These are phyloP conservation scores for Mycena latifolia DNA, from an alignment of 768 basidiomycete genomes.

Conservation along the genomic window DNA sequence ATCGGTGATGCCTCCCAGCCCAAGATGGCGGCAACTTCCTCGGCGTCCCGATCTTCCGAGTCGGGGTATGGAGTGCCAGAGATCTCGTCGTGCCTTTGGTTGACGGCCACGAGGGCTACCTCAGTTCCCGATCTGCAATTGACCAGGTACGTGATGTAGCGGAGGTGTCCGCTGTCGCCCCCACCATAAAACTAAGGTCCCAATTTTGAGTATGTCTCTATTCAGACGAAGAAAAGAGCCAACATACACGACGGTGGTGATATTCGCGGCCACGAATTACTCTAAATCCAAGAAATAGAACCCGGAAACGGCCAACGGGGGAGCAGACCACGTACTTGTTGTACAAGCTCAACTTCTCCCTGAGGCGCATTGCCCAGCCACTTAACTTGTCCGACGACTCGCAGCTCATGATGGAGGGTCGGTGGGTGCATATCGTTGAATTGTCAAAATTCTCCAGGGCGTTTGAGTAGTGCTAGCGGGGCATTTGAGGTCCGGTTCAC, in stretches of 20 bases:
- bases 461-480: not conserved
- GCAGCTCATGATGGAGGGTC: not conserved
- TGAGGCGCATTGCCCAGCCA: constrained; percentile 2
- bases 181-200: constrained; percentile 22
- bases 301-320: too few species aligned
- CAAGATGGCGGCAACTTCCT: constrained; percentile 20
- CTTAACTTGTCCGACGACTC: not conserved
- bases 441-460: constrained; percentile 16
- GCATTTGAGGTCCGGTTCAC: not conserved
- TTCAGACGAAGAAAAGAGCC: too few species aligned
- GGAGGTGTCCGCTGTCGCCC: constrained; percentile 10
- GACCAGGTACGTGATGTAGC: not conserved
- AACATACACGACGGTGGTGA: constrained; percentile 18
- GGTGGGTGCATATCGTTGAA: constrained; percentile 1
- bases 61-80: constrained; percentile 7
- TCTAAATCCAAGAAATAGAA: not conserved
- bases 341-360: constrained; percentile 4
- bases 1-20: constrained; percentile 1
- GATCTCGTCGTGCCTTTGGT: constrained; percentile 14
- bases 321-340: not conserved
- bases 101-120: not conserved
- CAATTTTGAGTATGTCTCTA: too few species aligned
- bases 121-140: not conserved
- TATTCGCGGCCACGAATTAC: constrained; percentile 19
- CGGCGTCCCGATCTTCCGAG: constrained; percentile 12